Evolutionary conservation across 257 asterid species (phyloP).

Genomic region (Coffea canephora): DNA sequence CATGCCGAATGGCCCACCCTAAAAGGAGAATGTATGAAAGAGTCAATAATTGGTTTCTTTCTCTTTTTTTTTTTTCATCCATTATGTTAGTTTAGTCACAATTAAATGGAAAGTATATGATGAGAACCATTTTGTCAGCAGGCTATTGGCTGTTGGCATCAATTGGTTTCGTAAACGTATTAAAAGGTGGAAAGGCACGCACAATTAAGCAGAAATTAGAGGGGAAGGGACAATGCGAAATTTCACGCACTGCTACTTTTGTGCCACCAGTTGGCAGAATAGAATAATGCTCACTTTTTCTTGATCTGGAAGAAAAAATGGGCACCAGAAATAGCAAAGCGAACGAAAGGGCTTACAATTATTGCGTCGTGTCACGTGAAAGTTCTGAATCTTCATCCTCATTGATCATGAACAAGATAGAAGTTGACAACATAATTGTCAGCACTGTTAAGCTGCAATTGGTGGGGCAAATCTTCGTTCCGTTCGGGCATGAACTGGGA

Average conservation of each 20-base stretch:
- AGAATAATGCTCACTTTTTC: not conserved
- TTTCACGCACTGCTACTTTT: too few relatives aligned
- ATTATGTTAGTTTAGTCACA: not conserved
- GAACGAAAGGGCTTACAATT: not conserved
- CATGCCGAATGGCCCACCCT: not conserved
- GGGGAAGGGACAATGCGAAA: not conserved
- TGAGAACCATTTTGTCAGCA: too few relatives aligned
- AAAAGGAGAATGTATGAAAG: not conserved
- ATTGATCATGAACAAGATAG: not conserved
- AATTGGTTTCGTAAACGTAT: not conserved
- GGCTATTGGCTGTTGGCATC: too few relatives aligned
- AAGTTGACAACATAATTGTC: not conserved
- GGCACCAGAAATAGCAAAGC: too few relatives aligned
- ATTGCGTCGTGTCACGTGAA: slow-evolving; percentile 2
- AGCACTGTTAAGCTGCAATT: not conserved
- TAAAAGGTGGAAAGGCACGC: not conserved
- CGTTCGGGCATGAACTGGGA: not conserved
- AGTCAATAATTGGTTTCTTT: not conserved
- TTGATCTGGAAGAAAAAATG: not conserved
- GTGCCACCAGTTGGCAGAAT: not conserved
- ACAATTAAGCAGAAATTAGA: not conserved
- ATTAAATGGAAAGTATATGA: too few relatives aligned
- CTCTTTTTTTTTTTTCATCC: too few relatives aligned
- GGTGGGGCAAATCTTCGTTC: not conserved
- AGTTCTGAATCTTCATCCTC: not conserved